Base-by-base conservation (phyloP, 2,329 filamentous ascomycete genomes). In the Aspergillus sp. region DNA sequence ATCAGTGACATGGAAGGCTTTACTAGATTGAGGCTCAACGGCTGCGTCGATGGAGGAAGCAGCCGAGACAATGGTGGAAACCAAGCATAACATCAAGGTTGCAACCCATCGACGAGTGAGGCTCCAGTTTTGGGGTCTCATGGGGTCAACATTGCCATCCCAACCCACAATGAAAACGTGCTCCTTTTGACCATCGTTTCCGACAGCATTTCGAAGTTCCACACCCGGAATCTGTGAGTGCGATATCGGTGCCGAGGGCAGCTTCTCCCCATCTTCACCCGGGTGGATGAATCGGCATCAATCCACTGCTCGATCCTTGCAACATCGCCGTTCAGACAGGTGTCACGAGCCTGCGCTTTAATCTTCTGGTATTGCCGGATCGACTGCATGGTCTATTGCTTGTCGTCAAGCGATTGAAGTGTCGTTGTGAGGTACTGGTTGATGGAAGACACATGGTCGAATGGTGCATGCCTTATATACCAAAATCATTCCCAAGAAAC, bases 1-100 rank as follows among this genome's bases (percentile, higher is more conserved):
- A 38, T 76, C 64, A n/a, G 68, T 69, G 0, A 78, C 76, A 0
- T 69, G 65, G 41, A 79, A 73, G 1, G 72, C 68, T 27, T 53
- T 50, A 1, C 70, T 66, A 0, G 74, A 74, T 48, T 74, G 67
- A 0, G 62, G 62, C 0, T 77, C 52, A 0, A 73, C 72, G 1
- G 68, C 67, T 1, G 74, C 73, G 47, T 80, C 77, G 40, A 80
- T 77, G 0, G 75, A 70, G 2, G 73, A 75, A 1, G 77, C 76
- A 2, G 72, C 64, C 3, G 71, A 71, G 0, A 78, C 74, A 0
- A 75, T 69, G 27, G 76, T 69, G 2, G 69, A 76, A 39, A 81
- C 77, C 4, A 64, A 41, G 0, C 68, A 69, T 4, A 76, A 68
- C 12, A 73, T 59, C 3, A 72, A 44, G 0, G 70, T 74, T 5